Evolutionary conservation across 257 asterid species (phyloP).

Genomic region (Solanum phureja): DNA sequence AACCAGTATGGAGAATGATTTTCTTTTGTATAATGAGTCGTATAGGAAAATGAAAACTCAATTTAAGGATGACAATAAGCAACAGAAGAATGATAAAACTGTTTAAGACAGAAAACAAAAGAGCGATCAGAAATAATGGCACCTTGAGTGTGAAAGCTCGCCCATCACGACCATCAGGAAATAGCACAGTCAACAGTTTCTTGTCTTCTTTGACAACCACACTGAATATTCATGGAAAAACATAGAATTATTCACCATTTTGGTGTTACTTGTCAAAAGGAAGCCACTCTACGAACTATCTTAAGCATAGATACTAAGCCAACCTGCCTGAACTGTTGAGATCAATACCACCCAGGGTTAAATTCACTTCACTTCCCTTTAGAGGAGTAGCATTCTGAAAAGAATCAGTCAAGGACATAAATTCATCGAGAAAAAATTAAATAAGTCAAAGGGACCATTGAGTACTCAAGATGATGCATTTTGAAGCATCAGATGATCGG

Average conservation of each 20-base stretch:
- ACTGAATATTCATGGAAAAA: slow-evolving; percentile 37
- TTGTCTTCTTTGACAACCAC: slow-evolving; percentile 98
- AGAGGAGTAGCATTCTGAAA: slow-evolving; percentile 67
- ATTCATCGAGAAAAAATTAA: not conserved
- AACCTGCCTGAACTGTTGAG: slow-evolving; percentile 99
- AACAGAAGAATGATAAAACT: not conserved
- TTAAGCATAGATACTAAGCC: slow-evolving; percentile 23
- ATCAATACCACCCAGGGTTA: slow-evolving; percentile 99
- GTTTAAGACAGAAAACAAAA: not conserved
- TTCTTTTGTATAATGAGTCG: not conserved
- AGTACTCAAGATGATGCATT: not conserved
- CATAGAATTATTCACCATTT: not conserved
- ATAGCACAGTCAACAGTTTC: slow-evolving; percentile 85
- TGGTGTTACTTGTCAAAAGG: not conserved
- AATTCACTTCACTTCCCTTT: slow-evolving; percentile 78
- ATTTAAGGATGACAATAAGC: not conserved
- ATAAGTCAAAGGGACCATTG: not conserved
- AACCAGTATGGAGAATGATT: not conserved
- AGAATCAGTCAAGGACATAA: not conserved
- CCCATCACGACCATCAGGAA: slow-evolving; percentile 95
- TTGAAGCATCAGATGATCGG: not conserved
- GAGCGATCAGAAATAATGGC: not conserved
- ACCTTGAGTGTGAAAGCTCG: slow-evolving; percentile 98
- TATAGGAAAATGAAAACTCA: not conserved
- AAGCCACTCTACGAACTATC: not conserved